These are phyloP conservation scores for Botrytis elliptica DNA, from an alignment of 2,329 filamentous ascomycete genomes.

Conservation along the genomic window DNA sequence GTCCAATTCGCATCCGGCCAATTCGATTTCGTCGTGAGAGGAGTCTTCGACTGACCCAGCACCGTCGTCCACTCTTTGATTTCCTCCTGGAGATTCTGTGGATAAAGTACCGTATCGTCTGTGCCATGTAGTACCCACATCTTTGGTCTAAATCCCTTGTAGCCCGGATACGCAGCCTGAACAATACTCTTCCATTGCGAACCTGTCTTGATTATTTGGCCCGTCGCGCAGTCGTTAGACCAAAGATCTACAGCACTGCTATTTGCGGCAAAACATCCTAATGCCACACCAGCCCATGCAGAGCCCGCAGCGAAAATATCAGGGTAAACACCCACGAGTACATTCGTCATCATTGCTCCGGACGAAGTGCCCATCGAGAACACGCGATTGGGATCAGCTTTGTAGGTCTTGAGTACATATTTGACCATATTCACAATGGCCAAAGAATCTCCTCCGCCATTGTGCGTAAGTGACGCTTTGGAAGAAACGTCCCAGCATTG, in stretches of 20 bases:
- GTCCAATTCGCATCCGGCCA: conserved; percentile 36
- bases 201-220: conserved; percentile 36
- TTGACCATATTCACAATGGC: conserved; percentile 59
- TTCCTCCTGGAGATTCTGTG: conserved; percentile 44
- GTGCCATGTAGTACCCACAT: conserved; percentile 40
- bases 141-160: conserved; percentile 34
- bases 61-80: conserved; percentile 51
- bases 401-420: conserved; percentile 53
- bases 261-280: conserved; percentile 43
- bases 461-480: conserved; percentile 48
- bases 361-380: conserved; percentile 49
- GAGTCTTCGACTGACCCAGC: conserved; percentile 31
- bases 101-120: conserved; percentile 42
- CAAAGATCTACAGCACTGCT: conserved; percentile 46
- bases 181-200: conserved; percentile 47
- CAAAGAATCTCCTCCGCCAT: conserved; percentile 56
- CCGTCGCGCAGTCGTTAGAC: conserved; percentile 51
- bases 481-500: conserved; percentile 61
- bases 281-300: conserved; percentile 46
- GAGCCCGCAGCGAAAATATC: conserved; percentile 48
- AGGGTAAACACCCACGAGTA: conserved; percentile 48
- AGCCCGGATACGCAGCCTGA: conserved; percentile 41
- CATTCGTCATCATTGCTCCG: conserved; percentile 54
- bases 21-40: conserved; percentile 30
- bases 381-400: conserved; percentile 50